Conservation (phyloP, 805 yeast species). For the Priceomyces fermenticarens region DNA sequence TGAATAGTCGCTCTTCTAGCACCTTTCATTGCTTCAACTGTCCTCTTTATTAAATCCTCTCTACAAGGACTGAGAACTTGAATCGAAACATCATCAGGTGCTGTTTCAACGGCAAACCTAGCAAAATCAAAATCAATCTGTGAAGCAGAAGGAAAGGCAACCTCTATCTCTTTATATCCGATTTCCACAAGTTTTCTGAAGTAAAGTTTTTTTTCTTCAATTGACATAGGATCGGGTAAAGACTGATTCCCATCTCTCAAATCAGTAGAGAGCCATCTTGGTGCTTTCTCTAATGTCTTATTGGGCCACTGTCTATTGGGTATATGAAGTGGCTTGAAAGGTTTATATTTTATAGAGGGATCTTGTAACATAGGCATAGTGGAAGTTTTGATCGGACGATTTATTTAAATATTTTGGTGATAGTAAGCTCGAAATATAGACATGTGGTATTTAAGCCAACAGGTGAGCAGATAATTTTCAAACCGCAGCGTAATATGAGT, state of each 20-base stretch:
- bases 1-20: constrained; percentile 77
- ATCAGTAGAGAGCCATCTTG: constrained; percentile 83
- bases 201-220: constrained; percentile 70
- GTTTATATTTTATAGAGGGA: constrained; percentile 61
- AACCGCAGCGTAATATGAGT: too few species aligned
- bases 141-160: constrained; percentile 77
- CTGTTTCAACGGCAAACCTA: constrained; percentile 65
- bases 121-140: constrained; percentile 82
- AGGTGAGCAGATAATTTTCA: too few species aligned
- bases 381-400: not conserved
- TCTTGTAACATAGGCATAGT: constrained; percentile 44
- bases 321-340: constrained; percentile 53
- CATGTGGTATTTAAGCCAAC: too few species aligned
- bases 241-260: constrained; percentile 84
- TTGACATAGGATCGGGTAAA: constrained; percentile 82
- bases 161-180: constrained; percentile 83
- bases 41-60: constrained; percentile 66
- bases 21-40: constrained; percentile 69
- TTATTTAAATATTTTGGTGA: too few species aligned
- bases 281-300: constrained; percentile 55
- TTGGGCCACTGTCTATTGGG: constrained; percentile 73
- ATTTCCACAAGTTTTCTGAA: constrained; percentile 65
- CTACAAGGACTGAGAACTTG: constrained; percentile 78
- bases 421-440: too few species aligned
- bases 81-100: constrained; percentile 73